A percentile compares a stretch with the other conserved stretches of the same genome.
phyloP scores from a whole-genome alignment of 2,329 filamentous ascomycete species.

The Xylaria sp. region DNA sequence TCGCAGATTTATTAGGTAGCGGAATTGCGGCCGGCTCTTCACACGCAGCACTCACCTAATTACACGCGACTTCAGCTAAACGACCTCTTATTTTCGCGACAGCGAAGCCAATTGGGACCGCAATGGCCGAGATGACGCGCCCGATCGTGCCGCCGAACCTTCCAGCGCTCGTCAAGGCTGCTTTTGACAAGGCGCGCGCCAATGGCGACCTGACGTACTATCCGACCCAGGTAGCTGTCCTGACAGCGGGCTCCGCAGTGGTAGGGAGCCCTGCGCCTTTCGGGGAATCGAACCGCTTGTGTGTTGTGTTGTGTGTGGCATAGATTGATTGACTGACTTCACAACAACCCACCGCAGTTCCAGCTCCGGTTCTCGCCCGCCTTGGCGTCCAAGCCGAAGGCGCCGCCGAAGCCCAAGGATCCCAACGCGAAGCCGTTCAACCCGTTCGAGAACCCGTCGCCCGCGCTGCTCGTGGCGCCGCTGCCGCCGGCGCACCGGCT shows the following conservation, averaged over 20 bases:
- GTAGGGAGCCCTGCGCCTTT: no score
- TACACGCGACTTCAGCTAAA: neutral
- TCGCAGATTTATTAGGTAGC: no score
- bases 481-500: constrained; percentile 61
- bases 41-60: neutral
- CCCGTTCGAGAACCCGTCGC: constrained; percentile 65
- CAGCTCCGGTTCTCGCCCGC: constrained; percentile 73
- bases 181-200: constrained; percentile 52
- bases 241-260: constrained; percentile 41
- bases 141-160: constrained; percentile 50
- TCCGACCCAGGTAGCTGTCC: constrained; percentile 54
- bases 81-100: neutral
- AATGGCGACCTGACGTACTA: constrained; percentile 57
- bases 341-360: constrained; percentile 57
- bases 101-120: neutral
- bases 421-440: constrained; percentile 52
- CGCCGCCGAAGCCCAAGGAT: constrained; percentile 42
- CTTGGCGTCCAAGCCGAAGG: constrained; percentile 68
- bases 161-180: constrained; percentile 52
- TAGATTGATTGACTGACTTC: neutral
- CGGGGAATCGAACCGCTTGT: no score
- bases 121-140: constrained; percentile 42
- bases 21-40: no score
- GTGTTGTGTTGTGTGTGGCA: neutral
- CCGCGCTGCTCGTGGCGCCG: constrained; percentile 56